Percentiles rank a stretch among this genome's conserved stretches.
Evolutionary conservation across 2,329 filamentous ascomycete species (phyloP).

Genomic region (Cladobotryum mycophilum): DNA sequence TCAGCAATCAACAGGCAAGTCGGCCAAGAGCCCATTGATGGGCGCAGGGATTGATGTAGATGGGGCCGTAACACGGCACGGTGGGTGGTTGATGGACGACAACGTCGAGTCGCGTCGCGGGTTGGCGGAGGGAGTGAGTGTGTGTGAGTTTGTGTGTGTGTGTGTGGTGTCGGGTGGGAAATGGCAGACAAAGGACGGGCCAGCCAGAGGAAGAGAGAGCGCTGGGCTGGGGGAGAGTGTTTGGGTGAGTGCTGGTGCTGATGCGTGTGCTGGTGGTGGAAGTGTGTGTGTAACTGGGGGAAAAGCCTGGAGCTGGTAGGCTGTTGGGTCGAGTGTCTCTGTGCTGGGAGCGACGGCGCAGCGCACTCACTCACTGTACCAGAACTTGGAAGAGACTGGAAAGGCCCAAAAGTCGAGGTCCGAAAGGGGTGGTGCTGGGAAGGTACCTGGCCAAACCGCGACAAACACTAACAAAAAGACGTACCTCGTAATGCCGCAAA

Average conservation of each 20-base stretch:
- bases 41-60: slow-evolving; percentile 34
- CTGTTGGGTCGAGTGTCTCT: slow-evolving; percentile 9
- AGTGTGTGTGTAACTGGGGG: background rate
- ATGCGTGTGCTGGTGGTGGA: background rate
- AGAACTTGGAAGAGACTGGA: background rate
- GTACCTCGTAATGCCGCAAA: slow-evolving; percentile 9
- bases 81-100: slow-evolving; percentile 31
- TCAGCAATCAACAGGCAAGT: slow-evolving; percentile 38
- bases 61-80: slow-evolving; percentile 42
- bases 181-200: slow-evolving; percentile 14
- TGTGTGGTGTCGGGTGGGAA: slow-evolving; percentile 26
- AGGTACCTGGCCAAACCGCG: slow-evolving; percentile 2
- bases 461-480: slow-evolving; percentile 7
- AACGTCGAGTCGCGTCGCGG: slow-evolving; percentile 36
- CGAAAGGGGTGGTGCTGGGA: background rate
- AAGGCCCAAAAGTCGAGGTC: slow-evolving; percentile 7
- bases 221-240: slow-evolving; percentile 2
- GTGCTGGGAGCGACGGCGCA: slow-evolving; percentile 5
- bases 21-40: slow-evolving; percentile 36
- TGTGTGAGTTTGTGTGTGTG: slow-evolving; percentile 18
- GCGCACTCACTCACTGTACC: background rate
- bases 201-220: slow-evolving; percentile 10
- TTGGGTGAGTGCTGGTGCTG: background rate
- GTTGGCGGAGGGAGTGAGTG: slow-evolving; percentile 31
- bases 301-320: slow-evolving; percentile 5